A percentile compares a stretch with the other conserved stretches of the same genome.
Conservation (phyloP, 2,329 filamentous ascomycete species). For the Epichloe scottii region DNA sequence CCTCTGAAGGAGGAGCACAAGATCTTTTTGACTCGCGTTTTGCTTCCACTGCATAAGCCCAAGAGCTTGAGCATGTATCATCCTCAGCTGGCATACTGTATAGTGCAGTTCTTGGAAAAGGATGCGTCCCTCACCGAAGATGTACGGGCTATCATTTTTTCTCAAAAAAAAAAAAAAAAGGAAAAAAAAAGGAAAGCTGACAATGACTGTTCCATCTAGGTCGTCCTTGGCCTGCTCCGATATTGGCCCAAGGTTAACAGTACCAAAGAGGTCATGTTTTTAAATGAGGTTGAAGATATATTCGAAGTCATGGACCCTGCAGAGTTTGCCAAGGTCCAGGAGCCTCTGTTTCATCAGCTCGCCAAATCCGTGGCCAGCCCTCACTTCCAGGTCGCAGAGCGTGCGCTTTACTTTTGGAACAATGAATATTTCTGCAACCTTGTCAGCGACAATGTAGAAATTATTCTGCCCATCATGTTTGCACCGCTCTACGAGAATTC, state of each 20-base stretch:
- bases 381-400: conserved; percentile 96
- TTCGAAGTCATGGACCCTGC: conserved; percentile 99
- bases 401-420: conserved; percentile 99
- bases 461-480: conserved; percentile 98
- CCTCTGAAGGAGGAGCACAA: conserved; percentile 98
- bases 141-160: conserved; percentile 28
- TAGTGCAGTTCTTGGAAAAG: conserved; percentile 97
- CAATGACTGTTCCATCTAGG: conserved; percentile 33
- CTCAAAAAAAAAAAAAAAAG: too few species aligned
- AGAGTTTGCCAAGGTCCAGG: conserved; percentile 97
- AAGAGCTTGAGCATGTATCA: conserved; percentile 99
- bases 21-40: conserved; percentile 84
- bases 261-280: conserved; percentile 98
- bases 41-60: conserved; percentile 92
- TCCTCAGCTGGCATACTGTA: conserved; percentile 94
- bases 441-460: conserved; percentile 96
- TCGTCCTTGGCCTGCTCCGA: conserved; percentile 83
- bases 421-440: conserved; percentile 99
- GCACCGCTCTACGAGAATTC: conserved; percentile 96
- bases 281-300: conserved; percentile 98
- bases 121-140: conserved; percentile 95
- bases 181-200: not conserved
- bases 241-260: conserved; percentile 99
- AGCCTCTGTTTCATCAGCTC: conserved; percentile 91
- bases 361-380: conserved; percentile 97